Conservation (phyloP, 495 filamentous ascomycete genomes). For the Penicillium parvum region DNA sequence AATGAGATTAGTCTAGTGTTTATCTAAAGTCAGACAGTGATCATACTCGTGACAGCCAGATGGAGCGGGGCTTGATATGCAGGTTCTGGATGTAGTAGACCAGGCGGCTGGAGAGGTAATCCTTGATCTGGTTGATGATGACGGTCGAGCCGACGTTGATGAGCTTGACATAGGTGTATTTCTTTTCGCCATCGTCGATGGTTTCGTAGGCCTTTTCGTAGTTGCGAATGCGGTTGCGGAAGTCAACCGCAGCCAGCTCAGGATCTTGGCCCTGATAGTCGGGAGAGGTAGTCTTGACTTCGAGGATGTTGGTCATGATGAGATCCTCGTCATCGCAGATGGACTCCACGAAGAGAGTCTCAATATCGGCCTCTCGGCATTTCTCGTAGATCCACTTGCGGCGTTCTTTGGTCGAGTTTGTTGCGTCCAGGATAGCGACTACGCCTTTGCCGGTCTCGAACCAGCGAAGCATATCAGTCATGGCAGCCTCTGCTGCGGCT, state of each 20-base stretch:
- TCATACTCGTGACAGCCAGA: conserved; percentile 92
- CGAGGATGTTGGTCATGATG: conserved; percentile 95
- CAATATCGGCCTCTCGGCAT: conserved; percentile 67
- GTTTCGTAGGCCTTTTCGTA: conserved; percentile 96
- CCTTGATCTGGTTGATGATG: conserved; percentile 94
- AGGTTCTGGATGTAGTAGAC: conserved; percentile 99
- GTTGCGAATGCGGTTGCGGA: conserved; percentile 88
- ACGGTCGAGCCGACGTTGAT: conserved; percentile 94
- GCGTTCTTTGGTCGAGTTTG: conserved; percentile 86
- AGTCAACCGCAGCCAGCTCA: conserved; percentile 82
- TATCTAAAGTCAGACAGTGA: background rate
- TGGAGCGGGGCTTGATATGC: conserved; percentile 94
- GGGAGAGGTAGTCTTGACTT: conserved; percentile 94
- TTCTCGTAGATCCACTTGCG: conserved; percentile 85
- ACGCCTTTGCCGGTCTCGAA: conserved; percentile 67
- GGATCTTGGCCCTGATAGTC: conserved; percentile 95
- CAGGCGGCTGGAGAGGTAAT: conserved; percentile 91
- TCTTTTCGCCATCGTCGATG: conserved; percentile 77
- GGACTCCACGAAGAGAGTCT: conserved; percentile 91
- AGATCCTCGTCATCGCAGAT: conserved; percentile 92
- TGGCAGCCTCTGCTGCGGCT: conserved; percentile 83
- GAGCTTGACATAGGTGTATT: conserved; percentile 90
- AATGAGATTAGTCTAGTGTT: background rate
- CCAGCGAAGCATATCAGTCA: conserved; percentile 89
- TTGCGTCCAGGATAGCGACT: conserved; percentile 91